These are phyloP conservation scores for Nannizziopsis barbatae DNA, from an alignment of 2,329 filamentous ascomycete species.

Conservation along the genomic window DNA sequence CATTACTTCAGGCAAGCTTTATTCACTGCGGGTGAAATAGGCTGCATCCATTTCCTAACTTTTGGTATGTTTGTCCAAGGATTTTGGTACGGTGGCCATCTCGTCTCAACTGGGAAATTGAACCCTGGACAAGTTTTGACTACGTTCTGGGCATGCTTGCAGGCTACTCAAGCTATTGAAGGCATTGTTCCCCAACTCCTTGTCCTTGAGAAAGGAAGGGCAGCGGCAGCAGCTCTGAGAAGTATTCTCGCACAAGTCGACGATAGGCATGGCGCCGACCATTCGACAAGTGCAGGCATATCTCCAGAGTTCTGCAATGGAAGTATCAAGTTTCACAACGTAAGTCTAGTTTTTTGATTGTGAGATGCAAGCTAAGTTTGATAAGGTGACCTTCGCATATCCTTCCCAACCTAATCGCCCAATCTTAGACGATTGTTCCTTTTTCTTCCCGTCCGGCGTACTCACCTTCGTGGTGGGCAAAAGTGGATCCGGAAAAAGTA, in stretches of 20 bases:
- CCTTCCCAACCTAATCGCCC: constrained; percentile 53
- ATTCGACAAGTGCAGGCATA: constrained; percentile 23
- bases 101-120: constrained; percentile 51
- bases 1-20: constrained; percentile 59
- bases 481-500: constrained; percentile 90
- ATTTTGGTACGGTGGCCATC: constrained; percentile 72
- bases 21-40: constrained; percentile 60
- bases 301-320: constrained; percentile 45
- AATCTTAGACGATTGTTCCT: constrained; percentile 50
- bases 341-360: constrained; percentile 26
- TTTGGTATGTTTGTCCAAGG: constrained; percentile 73
- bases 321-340: constrained; percentile 57
- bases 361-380: constrained; percentile 6
- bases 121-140: constrained; percentile 61
- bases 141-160: constrained; percentile 72
- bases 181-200: constrained; percentile 65
- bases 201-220: constrained; percentile 65
- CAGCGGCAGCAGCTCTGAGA: constrained; percentile 55
- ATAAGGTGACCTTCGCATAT: constrained; percentile 70
- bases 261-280: neutral
- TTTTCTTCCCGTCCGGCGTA: constrained; percentile 61
- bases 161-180: constrained; percentile 64
- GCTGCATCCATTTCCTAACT: constrained; percentile 61
- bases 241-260: constrained; percentile 27
- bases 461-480: constrained; percentile 72